phyloP scores from a whole-genome alignment of 176 grass and related monocot species.

The Chloris gayana region DNA sequence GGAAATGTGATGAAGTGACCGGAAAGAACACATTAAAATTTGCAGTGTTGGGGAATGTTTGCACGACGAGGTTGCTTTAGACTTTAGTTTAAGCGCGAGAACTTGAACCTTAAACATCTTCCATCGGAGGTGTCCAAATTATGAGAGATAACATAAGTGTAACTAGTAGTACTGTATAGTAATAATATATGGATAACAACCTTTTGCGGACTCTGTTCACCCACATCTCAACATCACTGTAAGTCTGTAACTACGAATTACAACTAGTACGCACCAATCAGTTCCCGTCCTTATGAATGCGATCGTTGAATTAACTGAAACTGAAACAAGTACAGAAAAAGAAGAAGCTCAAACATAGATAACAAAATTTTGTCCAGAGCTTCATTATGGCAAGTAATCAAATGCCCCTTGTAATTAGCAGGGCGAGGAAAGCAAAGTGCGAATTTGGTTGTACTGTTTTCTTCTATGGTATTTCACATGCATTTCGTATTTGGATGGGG shows the following conservation, averaged over 20 bases:
- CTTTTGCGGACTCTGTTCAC: background rate
- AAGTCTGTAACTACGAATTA: background rate
- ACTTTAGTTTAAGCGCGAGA: background rate
- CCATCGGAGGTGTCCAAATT: background rate
- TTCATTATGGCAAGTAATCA: background rate
- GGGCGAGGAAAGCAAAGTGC: slow-evolving; percentile 28
- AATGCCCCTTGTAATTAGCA: background rate
- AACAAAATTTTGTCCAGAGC: background rate
- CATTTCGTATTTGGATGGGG: slow-evolving; percentile 11
- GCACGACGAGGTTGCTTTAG: background rate
- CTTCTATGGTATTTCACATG: background rate
- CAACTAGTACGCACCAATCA: background rate
- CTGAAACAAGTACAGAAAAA: background rate
- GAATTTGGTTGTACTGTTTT: slow-evolving; percentile 24
- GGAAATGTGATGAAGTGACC: background rate
- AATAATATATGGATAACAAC: background rate
- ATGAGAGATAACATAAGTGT: background rate
- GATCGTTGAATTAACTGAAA: background rate
- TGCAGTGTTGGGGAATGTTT: background rate
- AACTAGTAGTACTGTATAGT: background rate
- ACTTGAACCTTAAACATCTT: background rate
- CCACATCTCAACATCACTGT: background rate
- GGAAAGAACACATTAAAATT: background rate
- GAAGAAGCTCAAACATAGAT: background rate
- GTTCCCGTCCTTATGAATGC: background rate